Evolutionary conservation across 2,329 filamentous ascomycete species (phyloP), one percentile per base, ranked within the genome.

Genomic region (Verticillium alfalfae): DNA sequence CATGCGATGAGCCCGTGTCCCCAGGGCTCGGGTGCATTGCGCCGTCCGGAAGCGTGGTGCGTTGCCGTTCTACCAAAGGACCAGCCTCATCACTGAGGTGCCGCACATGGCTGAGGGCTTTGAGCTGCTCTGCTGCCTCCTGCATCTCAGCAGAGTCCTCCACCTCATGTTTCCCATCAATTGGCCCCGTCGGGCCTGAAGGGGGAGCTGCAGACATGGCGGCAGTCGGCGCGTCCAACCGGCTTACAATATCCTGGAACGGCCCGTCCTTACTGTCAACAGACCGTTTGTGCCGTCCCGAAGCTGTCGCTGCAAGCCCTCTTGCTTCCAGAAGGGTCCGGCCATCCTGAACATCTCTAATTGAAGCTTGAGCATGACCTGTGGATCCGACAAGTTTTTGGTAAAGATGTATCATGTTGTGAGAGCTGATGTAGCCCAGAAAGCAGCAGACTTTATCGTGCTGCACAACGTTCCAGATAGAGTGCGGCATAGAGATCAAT

Each of bases 71-170:
- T 2, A 67, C 68, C 13, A 63, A 65, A 9, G 68, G 67, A 1
- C 61, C 52, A 2, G 70, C 59, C 56, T 73, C 73, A 54, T 75
- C 74, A 62, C 74, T 76, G 10, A 73, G 63, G 58, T 75, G 73
- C 2, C 85, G 81, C 60, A 88, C 81, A 67, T 89, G 85, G 66
- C 86, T 88, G 52, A 89, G 71, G 1, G 86, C 86, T 67, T 88
- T 88, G 6, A 89, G 77, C 70, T 88, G 86, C 68, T 88, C 86
- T 4, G 86, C 86, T 22, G 86, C 86, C 71, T 88, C 85, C 66
- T 88, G 84, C 84, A 89, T 88, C 73, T 89, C 86, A 9, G 83
- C 85, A n/a, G 86, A 86, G 61, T 88, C 86, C 68, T 88, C 85
- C 5, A 79, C 81, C 38, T 84, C 79, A 34, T 81, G 73, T 62